Evolutionary conservation across 2,329 filamentous ascomycete species (phyloP).

Genomic region (Epichloe hybrida): DNA sequence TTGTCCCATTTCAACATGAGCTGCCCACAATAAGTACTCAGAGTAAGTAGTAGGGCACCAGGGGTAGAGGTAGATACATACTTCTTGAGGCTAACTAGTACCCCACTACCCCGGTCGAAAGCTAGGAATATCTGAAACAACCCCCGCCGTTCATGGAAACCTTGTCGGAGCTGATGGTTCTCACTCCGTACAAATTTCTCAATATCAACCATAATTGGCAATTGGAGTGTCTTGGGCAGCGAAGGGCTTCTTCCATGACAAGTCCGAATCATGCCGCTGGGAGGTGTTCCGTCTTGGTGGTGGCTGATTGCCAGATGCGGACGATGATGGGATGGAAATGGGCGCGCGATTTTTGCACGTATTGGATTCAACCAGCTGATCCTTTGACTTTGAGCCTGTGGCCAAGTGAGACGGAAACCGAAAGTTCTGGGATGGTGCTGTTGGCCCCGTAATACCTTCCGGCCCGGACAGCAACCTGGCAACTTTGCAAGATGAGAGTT

Average conservation of each 20-base stretch:
- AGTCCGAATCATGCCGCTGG: too few relatives aligned
- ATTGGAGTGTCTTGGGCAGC: not conserved
- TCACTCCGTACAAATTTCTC: constrained; percentile 1
- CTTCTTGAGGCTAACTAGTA: not conserved
- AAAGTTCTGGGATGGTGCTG: too few relatives aligned
- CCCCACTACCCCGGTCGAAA: not conserved
- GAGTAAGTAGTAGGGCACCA: too few relatives aligned
- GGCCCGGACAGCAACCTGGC: too few relatives aligned
- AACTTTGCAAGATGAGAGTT: too few relatives aligned
- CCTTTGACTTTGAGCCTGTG: too few relatives aligned
- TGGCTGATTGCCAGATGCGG: not conserved
- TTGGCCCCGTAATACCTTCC: too few relatives aligned
- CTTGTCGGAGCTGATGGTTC: not conserved
- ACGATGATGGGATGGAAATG: not conserved
- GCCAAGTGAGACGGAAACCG: too few relatives aligned
- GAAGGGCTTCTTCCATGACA: too few relatives aligned
- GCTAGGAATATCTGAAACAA: constrained; percentile 3
- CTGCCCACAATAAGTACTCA: too few relatives aligned
- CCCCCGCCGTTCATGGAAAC: not conserved
- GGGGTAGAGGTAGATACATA: too few relatives aligned
- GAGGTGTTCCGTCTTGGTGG: not conserved
- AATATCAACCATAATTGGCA: not conserved
- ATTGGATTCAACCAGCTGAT: too few relatives aligned
- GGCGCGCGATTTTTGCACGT: not conserved
- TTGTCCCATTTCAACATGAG: not conserved